Base-by-base conservation (phyloP, 2,329 filamentous ascomycete genomes). In the Ramularia endophylla region DNA sequence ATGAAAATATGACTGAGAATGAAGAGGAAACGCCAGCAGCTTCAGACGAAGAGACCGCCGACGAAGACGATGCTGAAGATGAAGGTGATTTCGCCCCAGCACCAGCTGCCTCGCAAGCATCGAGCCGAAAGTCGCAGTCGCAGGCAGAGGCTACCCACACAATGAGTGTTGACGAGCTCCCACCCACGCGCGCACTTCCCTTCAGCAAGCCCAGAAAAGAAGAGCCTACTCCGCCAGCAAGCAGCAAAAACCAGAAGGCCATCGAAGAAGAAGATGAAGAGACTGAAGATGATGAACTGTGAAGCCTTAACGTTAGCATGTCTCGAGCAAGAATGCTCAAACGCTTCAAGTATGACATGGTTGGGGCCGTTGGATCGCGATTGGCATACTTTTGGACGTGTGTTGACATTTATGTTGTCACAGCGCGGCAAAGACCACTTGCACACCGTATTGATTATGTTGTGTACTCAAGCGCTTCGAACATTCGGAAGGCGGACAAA, bases 1-100 rank as follows among this genome's bases (percentile, higher is more conserved):
- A 62, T 2, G 64, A 66, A 0, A 11, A 34, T 9, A 61, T 58
- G 7, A 62, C 65, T 4, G 61, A 65, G 17, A 61, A 65, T 12
- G 59, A 63, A 19, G 50, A 56, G 4, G 46, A 50, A 19, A 56
- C 49, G 4, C 50, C 52, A 22, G 50, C 51, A 17, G 43, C 43
- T 18, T 52, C 52, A 13, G 55, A 56, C 15, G 35, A 33, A 8
- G 53, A 56, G 13, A 40, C 41, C 36, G 50, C 50, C 5, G 52
- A 57, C 25, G 54, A 54, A 15, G 54, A 56, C 11, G 53, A 53
- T 5, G 55, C 42, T 16, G 51, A 56, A 38, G 42, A 47, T 19
- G 19, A 32, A 16, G 22, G 29, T 2, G 36, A 27, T 27, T 38
- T 38, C 28, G 31, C 42, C 16, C 34, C 35, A 13, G 30, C 27